These are phyloP conservation scores for Ogataea salicorniae DNA, from an alignment of 805 yeast genomes.

Conservation along the genomic window DNA sequence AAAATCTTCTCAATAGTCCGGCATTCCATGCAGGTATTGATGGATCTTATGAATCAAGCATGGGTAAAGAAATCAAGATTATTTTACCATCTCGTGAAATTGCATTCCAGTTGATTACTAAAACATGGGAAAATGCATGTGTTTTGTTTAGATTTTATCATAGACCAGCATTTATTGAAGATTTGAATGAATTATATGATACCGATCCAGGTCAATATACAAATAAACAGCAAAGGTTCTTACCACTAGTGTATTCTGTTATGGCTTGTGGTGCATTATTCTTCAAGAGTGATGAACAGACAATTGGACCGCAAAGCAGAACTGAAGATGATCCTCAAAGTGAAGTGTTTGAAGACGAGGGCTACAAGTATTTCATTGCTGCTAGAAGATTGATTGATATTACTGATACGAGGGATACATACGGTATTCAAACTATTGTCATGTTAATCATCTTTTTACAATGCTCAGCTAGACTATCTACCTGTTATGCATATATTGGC, in stretches of 20 bases:
- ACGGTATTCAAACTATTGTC: conserved; percentile 79
- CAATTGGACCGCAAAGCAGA: conserved; percentile 18
- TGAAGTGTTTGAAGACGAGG: conserved; percentile 61
- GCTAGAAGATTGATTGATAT: conserved; percentile 77
- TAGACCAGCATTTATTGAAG: conserved; percentile 71
- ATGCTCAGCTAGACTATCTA: conserved; percentile 80
- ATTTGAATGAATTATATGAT: conserved; percentile 69
- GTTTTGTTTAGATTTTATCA: conserved; percentile 82
- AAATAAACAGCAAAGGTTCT: conserved; percentile 65
- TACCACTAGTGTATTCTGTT: conserved; percentile 80
- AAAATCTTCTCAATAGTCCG: conserved; percentile 11
- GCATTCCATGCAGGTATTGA: conserved; percentile 29
- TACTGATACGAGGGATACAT: conserved; percentile 76
- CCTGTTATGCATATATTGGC: conserved; percentile 87
- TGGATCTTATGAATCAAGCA: conserved; percentile 34
- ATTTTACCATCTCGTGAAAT: conserved; percentile 71
- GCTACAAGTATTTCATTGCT: conserved; percentile 72
- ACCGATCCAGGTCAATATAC: conserved; percentile 69
- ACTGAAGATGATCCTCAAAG: conserved; percentile 24
- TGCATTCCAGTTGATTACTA: conserved; percentile 64
- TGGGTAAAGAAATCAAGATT: conserved; percentile 51
- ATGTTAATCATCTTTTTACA: conserved; percentile 83
- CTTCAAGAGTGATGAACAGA: conserved; percentile 44
- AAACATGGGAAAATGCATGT: conserved; percentile 84
- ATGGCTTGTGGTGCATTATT: conserved; percentile 85